Base-by-base conservation (phyloP, 2,329 filamentous ascomycete genomes). In the Acephala macrosclerotiorum region DNA sequence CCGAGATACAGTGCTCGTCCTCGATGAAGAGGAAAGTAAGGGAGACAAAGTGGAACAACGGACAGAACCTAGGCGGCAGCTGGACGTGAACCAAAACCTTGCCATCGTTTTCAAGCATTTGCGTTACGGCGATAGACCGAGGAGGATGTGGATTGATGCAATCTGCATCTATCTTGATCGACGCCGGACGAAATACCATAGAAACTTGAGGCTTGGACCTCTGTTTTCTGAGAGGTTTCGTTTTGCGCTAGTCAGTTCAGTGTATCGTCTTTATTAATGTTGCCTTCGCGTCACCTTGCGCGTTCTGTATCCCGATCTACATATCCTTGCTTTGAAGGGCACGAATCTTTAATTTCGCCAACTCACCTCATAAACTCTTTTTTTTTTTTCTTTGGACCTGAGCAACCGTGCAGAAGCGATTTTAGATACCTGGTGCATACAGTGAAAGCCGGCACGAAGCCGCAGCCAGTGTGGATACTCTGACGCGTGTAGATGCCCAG, bases 131-230 rank as follows among this genome's bases (percentile, higher is more conserved):
- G 25, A 55, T 35, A 22, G 51, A 18, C 12, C 25, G 14, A 55
- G 51, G 26, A n/a, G 9, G 14, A 14, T 55, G 3, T 55, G 51
- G 51, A 20, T 55, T 5, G 51, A 55, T 55, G 51, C 51, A 9
- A 55, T 55, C 18, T 55, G 51, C 35, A 55, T 55, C 25, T 35
- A 55, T 18, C 51, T 35, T n/a, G 38, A 42, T 42, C 18, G 38
- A 42, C 18, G 14, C 38, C 18, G 18, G 14, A 42, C 38, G 18
- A 42, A 42, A 42, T 42, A 42, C 38, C 38, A 4, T n/a, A 42
- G 38, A 42, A 42, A 42, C 38, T 42, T 42, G 38, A 42, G 38
- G 38, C 18, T 42, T 42, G 12, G 38, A 42, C 38, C 38, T 42
- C 38, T 42, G 38, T 42, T 5, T 42, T 42, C 38, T 42, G 38